Evolutionary conservation across 1,284 basidiomycete genomes (phyloP).

Genomic region (Boletus sp.): DNA sequence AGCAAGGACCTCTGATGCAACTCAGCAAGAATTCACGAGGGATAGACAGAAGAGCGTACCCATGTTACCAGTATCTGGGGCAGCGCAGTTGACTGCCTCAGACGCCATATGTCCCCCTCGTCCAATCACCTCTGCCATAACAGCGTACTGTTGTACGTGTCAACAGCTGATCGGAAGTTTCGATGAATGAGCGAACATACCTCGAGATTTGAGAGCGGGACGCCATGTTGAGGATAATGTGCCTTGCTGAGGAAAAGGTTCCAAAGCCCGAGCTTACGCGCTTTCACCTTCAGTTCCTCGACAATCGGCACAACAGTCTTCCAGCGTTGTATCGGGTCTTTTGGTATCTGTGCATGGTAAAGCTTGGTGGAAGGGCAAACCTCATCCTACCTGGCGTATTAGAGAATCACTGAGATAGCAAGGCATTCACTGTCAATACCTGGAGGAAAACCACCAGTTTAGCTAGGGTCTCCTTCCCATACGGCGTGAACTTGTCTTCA

Average conservation of each 20-base stretch:
- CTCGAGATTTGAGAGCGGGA: conserved; percentile 91
- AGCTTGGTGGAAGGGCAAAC: conserved; percentile 77
- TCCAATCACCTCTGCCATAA: conserved; percentile 94
- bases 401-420: conserved; percentile 2
- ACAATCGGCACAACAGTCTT: conserved; percentile 78
- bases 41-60: conserved; percentile 44
- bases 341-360: conserved; percentile 81
- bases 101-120: conserved; percentile 79
- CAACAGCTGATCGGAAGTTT: not conserved
- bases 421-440: conserved; percentile 44
- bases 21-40: conserved; percentile 2
- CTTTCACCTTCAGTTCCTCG: conserved; percentile 84
- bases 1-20: conserved; percentile 82
- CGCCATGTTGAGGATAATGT: conserved; percentile 86
- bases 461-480: conserved; percentile 80
- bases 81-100: conserved; percentile 87
- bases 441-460: conserved; percentile 85
- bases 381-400: conserved; percentile 62
- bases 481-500: conserved; percentile 87
- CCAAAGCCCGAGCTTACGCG: conserved; percentile 88
- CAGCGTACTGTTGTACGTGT: conserved; percentile 67
- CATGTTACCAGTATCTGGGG: conserved; percentile 96
- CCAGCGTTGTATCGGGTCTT: conserved; percentile 78
- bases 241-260: conserved; percentile 94
- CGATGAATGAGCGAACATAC: conserved; percentile 39